phyloP scores from a whole-genome alignment of 345 rosid genomes.

The Streptanthus diversifolius region DNA sequence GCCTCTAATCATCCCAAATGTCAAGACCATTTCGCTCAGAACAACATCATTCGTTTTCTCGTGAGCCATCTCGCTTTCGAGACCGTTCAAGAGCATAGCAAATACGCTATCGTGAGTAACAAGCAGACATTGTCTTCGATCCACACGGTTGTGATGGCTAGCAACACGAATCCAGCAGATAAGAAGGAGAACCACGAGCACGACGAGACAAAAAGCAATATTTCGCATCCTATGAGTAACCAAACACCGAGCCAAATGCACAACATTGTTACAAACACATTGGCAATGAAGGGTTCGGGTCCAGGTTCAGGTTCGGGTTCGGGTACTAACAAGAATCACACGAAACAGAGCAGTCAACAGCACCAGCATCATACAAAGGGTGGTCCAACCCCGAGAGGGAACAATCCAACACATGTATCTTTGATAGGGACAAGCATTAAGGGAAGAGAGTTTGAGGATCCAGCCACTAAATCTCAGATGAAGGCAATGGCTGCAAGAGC shows the following conservation, averaged over 20 bases:
- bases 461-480: conserved; percentile 60
- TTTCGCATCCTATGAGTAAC: conserved; percentile 45
- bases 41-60: conserved; percentile 65
- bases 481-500: conserved; percentile 82
- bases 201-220: conserved; percentile 21
- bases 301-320: background rate
- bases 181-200: background rate
- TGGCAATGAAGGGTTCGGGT: conserved; percentile 34
- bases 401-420: conserved; percentile 40
- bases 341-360: conserved; percentile 20
- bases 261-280: conserved; percentile 42
- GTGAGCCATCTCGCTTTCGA: conserved; percentile 85
- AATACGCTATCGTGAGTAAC: conserved; percentile 48
- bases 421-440: conserved; percentile 55
- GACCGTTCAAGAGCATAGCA: conserved; percentile 77
- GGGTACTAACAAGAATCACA: conserved; percentile 11
- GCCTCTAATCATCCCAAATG: conserved; percentile 61
- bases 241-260: conserved; percentile 48
- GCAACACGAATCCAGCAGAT: conserved; percentile 8
- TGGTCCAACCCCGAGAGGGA: conserved; percentile 27
- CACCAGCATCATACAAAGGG: conserved; percentile 28
- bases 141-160: conserved; percentile 53
- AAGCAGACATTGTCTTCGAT: conserved; percentile 48
- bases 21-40: conserved; percentile 71
- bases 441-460: conserved; percentile 57